Percentiles rank a stretch among this genome's conserved stretches.
phyloP scores from a whole-genome alignment of 2,329 filamentous ascomycete genomes.

The Magnaporthales sp. region DNA sequence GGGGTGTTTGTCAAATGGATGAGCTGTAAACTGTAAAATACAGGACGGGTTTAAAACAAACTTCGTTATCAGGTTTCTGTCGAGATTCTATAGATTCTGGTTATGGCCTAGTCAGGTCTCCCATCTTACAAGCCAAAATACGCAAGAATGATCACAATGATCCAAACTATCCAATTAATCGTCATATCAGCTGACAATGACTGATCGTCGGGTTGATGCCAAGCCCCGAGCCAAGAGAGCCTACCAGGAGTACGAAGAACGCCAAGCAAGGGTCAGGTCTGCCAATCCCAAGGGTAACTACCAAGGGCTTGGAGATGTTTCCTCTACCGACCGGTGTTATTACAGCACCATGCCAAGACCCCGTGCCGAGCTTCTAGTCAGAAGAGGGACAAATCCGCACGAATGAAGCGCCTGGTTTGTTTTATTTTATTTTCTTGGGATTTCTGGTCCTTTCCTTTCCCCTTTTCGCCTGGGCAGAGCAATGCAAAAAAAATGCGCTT shows the following conservation, averaged over 20 bases:
- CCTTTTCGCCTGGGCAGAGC: constrained; percentile 2
- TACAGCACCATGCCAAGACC: not conserved
- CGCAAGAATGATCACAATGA: not conserved
- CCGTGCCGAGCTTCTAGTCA: constrained; percentile 16
- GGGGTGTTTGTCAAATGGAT: not conserved
- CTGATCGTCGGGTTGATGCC: not conserved
- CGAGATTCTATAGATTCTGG: no score
- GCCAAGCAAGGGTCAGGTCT: not conserved
- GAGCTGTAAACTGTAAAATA: not conserved
- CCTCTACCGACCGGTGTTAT: not conserved
- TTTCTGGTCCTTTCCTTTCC: not conserved
- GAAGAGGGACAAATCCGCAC: not conserved
- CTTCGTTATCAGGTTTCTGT: not conserved
- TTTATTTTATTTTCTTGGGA: constrained; percentile 6
- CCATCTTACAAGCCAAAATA: no score
- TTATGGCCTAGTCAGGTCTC: no score
- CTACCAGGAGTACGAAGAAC: not conserved
- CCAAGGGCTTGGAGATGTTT: not conserved
- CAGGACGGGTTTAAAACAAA: not conserved
- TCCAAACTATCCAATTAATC: not conserved
- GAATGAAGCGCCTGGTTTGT: constrained; percentile 9
- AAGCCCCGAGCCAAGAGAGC: not conserved
- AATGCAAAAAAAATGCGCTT: not conserved
- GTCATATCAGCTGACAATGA: not conserved
- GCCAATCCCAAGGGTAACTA: not conserved